A percentile compares a stretch with the other conserved stretches of the same genome.
Conservation (phyloP, 129 eudicot genomes). For the Logfia minima region DNA sequence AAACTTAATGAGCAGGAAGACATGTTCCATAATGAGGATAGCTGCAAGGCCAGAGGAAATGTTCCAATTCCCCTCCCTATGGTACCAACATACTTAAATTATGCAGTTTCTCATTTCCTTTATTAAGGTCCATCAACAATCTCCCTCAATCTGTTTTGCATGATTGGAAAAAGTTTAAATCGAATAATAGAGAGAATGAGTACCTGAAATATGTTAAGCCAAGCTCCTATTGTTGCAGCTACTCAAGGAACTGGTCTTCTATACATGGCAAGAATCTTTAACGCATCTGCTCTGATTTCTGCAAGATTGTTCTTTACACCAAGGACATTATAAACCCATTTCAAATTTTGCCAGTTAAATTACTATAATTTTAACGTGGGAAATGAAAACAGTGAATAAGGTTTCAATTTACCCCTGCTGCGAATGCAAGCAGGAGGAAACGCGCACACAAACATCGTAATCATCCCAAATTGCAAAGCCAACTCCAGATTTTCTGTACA, state of each 20-base stretch:
- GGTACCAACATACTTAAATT: conserved; percentile 77
- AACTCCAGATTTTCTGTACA: conserved; percentile 80
- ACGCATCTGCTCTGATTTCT: conserved; percentile 92
- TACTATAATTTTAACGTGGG: background rate
- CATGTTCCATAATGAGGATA: conserved; percentile 85
- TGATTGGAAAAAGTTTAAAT: background rate
- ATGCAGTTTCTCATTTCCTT: conserved; percentile 37
- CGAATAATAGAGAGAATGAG: background rate
- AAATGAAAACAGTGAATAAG: background rate
- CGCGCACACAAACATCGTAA: conserved; percentile 96
- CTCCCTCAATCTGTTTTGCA: background rate
- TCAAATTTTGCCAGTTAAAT: background rate
- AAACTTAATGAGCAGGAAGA: conserved; percentile 72
- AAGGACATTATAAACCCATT: conserved; percentile 20
- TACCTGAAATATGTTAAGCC: conserved; percentile 96
- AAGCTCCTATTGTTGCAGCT: conserved; percentile 91
- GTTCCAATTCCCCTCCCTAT: conserved; percentile 77
- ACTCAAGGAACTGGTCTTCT: conserved; percentile 82
- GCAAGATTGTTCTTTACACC: conserved; percentile 64
- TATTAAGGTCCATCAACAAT: background rate
- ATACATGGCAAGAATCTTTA: conserved; percentile 77
- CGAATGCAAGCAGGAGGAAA: conserved; percentile 88
- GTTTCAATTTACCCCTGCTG: conserved; percentile 60
- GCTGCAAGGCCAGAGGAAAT: conserved; percentile 93
- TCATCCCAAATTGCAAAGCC: conserved; percentile 95